These are phyloP conservation scores for Hyphopichia pseudoburtonii DNA, from an alignment of 1,139 yeast genomes.

Conservation along the genomic window DNA sequence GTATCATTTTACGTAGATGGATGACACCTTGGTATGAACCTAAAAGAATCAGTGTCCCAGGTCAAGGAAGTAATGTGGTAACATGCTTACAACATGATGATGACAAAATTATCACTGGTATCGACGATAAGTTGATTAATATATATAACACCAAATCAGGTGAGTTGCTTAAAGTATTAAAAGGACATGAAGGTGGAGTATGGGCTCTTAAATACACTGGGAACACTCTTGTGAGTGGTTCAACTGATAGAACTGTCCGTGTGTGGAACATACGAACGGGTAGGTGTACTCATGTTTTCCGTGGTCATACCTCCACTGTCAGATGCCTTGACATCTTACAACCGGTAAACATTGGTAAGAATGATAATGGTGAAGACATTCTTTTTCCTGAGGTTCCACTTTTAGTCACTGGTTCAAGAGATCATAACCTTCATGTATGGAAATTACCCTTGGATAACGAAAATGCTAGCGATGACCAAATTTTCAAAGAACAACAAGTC, in stretches of 20 bases:
- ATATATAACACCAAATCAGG: slow-evolving; percentile 82
- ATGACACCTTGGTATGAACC: slow-evolving; percentile 75
- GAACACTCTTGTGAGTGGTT: slow-evolving; percentile 83
- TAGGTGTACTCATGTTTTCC: slow-evolving; percentile 78
- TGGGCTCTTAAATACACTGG: slow-evolving; percentile 95
- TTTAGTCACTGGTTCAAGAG: slow-evolving; percentile 88
- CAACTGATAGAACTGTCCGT: slow-evolving; percentile 85
- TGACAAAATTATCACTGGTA: slow-evolving; percentile 88
- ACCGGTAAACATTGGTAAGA: slow-evolving; percentile 59
- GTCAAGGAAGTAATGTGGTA: slow-evolving; percentile 75
- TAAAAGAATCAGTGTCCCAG: slow-evolving; percentile 64
- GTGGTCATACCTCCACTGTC: slow-evolving; percentile 91
- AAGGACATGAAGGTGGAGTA: slow-evolving; percentile 96
- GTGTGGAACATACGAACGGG: slow-evolving; percentile 84
- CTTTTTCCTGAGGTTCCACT: slow-evolving; percentile 64
- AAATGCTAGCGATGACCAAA: slow-evolving; percentile 26
- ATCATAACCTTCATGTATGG: slow-evolving; percentile 88
- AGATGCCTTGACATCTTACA: slow-evolving; percentile 84
- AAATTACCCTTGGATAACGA: slow-evolving; percentile 63
- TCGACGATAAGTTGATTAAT: slow-evolving; percentile 81
- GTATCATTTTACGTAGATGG: slow-evolving; percentile 75
- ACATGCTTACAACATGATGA: slow-evolving; percentile 94
- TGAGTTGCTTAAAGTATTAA: slow-evolving; percentile 59
- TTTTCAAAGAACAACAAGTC: slow-evolving; percentile 35
- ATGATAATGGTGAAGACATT: slow-evolving; percentile 62